Percentiles rank a stretch among this genome's conserved stretches.
Conservation (phyloP, 1,139 yeast genomes). For the Blastobotrys ciferrii region DNA sequence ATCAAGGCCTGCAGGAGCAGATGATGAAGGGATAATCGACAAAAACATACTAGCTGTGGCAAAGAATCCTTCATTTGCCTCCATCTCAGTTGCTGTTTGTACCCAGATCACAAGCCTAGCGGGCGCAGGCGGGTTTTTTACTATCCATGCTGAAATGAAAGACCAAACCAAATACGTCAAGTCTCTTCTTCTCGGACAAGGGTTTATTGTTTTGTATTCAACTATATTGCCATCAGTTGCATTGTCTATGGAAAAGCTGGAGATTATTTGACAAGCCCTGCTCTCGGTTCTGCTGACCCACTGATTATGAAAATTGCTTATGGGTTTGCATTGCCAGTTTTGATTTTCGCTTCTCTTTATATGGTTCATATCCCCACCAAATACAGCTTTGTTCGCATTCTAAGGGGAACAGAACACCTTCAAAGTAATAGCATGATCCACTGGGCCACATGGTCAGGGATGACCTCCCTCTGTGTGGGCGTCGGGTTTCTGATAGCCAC, state of each 20-base stretch:
- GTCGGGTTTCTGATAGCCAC: slow-evolving; percentile 57
- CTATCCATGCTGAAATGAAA: slow-evolving; percentile 17
- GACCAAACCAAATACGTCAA: slow-evolving; percentile 11
- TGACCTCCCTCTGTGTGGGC: slow-evolving; percentile 48
- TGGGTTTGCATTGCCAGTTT: slow-evolving; percentile 15
- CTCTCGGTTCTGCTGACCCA: slow-evolving; percentile 19
- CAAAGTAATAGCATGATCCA: slow-evolving; percentile 36
- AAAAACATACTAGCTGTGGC: slow-evolving; percentile 9
- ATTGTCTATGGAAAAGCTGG: slow-evolving; percentile 16
- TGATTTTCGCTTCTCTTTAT: slow-evolving; percentile 13
- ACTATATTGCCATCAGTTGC: slow-evolving; percentile 13
- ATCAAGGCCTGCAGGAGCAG: slow-evolving; percentile 14
- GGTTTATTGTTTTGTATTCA: slow-evolving; percentile 11
- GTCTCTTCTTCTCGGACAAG: slow-evolving; percentile 13
- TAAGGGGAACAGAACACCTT: slow-evolving; percentile 12
- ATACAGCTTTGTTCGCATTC: slow-evolving; percentile 13
- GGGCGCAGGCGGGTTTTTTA: slow-evolving; percentile 15
- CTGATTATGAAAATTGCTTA: slow-evolving; percentile 16
- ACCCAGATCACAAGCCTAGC: slow-evolving; percentile 15
- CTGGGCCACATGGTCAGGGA: slow-evolving; percentile 51
- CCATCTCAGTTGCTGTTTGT: slow-evolving; percentile 13
- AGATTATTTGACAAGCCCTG: slow-evolving; percentile 16
- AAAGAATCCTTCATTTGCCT: slow-evolving; percentile 8
- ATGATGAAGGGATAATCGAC: slow-evolving; percentile 5
- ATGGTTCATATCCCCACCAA: slow-evolving; percentile 15